Base-by-base conservation (phyloP, 2,329 filamentous ascomycete genomes). In the Sclerotinia subarctica region DNA sequence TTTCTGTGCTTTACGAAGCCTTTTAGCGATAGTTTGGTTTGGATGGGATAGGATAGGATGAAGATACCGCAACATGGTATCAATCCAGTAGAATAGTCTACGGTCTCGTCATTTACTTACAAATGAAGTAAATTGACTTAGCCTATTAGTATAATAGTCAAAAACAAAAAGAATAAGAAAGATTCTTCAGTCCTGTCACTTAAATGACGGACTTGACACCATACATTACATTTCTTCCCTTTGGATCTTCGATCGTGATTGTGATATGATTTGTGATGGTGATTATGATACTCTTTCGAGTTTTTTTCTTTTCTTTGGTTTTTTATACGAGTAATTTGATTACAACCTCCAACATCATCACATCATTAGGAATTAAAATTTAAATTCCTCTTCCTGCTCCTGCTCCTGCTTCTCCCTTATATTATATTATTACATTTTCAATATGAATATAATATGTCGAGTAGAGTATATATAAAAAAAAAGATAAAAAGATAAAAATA, bases 11-110 rank as follows among this genome's bases (percentile, higher is more conserved):
- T 56, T 19, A 44, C n/a, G 53, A 56, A 56, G 53, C 32, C 11
- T 63, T 29, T 51, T 51, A 38, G 59, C 59, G 59, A 63, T 52
- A 42, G 46, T 63, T 51, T 63, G 59, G 8, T 13, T 38, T 51
- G 32, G 46, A 17, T 57, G 38, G 53, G 21, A 57, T 57, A 38
- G 53, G 21, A 56, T 56, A 62, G 46, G 46, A 62, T 38, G 59
- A 24, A 63, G 21, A 63, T 63, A 51, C 32, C 32, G 26, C 7
- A 38, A 4, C 24, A 42, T 24, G 46, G 59, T 63, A 51, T 38
- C n/a, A 51, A 62, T 62, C 29, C 46, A 63, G 38, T 63, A 47
- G 46, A 38, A 21, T 35, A 47, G 7, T 52, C 59, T 51, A n/a
- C n/a, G 15, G 59, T 63, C 26, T 49, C n/a, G 44, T 60, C 59